Evolutionary conservation across 1,284 basidiomycete genomes (phyloP).

Genomic region (Leccinum solheimii): DNA sequence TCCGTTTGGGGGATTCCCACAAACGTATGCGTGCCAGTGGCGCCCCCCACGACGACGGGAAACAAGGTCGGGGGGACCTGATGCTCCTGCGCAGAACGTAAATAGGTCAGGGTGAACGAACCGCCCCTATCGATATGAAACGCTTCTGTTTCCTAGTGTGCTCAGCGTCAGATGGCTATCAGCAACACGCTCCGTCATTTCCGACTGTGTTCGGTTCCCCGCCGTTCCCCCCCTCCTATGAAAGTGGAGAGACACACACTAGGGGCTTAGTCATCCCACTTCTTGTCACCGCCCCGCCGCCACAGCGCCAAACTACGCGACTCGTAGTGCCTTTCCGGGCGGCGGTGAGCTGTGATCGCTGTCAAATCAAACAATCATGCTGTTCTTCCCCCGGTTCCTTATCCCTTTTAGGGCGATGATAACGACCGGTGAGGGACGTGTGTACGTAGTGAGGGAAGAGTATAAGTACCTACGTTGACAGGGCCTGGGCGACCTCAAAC

Average conservation of each 20-base stretch:
- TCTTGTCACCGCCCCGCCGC: background rate
- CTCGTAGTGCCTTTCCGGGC: background rate
- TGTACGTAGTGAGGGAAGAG: background rate
- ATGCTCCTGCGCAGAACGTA: slow-evolving; percentile 6
- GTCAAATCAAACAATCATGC: background rate
- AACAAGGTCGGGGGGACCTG: background rate
- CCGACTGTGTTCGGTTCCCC: background rate
- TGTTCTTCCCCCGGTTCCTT: background rate
- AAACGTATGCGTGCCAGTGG: background rate
- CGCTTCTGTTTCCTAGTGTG: slow-evolving; percentile 1
- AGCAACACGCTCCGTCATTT: background rate
- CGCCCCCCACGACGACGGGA: background rate
- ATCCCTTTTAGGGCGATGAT: background rate
- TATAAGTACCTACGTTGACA: background rate
- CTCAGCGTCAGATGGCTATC: background rate
- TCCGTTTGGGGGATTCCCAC: background rate
- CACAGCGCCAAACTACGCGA: background rate
- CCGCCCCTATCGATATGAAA: slow-evolving; percentile 11
- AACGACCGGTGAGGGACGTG: background rate
- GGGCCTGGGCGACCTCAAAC: background rate
- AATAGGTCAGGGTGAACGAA: slow-evolving; percentile 5
- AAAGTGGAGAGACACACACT: background rate
- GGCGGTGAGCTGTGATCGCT: background rate
- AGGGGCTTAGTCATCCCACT: background rate
- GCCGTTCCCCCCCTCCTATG: background rate